These are phyloP conservation scores for Neofusicoccum umdonicola DNA, from an alignment of 2,329 filamentous ascomycete species.

Conservation along the genomic window DNA sequence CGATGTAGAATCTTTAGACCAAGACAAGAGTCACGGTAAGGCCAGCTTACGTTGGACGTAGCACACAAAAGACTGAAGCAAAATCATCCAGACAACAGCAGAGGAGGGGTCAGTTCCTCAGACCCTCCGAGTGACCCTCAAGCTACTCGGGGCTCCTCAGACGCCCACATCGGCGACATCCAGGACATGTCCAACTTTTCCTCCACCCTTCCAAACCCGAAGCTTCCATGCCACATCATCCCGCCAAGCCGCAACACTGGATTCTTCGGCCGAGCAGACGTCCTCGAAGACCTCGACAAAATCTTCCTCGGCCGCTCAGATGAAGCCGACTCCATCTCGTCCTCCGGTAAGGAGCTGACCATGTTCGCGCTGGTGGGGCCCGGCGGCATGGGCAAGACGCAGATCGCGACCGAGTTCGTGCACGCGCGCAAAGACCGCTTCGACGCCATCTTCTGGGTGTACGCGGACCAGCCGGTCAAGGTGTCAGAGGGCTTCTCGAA, in stretches of 20 bases:
- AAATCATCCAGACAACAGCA: background rate
- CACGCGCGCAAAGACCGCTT: background rate
- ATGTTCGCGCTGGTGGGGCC: constrained; percentile 23
- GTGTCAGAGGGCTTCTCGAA: constrained; percentile 12
- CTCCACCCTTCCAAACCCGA: background rate
- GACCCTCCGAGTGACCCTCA: background rate
- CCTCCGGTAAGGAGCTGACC: background rate
- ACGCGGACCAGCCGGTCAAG: constrained; percentile 16
- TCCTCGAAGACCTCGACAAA: background rate
- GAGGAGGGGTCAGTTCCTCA: background rate
- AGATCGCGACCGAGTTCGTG: constrained; percentile 26
- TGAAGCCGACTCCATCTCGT: background rate
- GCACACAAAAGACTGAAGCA: no score
- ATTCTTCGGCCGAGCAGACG: background rate
- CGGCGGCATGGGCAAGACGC: constrained; percentile 29
- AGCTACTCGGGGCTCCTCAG: background rate
- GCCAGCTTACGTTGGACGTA: no score
- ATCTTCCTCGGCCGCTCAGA: background rate
- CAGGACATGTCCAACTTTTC: background rate
- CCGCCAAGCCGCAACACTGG: background rate
- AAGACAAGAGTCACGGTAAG: background rate
- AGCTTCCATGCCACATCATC: background rate
- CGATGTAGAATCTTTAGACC: background rate
- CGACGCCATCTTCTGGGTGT: constrained; percentile 21
- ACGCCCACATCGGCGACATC: background rate